Conservation (phyloP, 352 stramenopile species). For the Globisporangium parvum region DNA sequence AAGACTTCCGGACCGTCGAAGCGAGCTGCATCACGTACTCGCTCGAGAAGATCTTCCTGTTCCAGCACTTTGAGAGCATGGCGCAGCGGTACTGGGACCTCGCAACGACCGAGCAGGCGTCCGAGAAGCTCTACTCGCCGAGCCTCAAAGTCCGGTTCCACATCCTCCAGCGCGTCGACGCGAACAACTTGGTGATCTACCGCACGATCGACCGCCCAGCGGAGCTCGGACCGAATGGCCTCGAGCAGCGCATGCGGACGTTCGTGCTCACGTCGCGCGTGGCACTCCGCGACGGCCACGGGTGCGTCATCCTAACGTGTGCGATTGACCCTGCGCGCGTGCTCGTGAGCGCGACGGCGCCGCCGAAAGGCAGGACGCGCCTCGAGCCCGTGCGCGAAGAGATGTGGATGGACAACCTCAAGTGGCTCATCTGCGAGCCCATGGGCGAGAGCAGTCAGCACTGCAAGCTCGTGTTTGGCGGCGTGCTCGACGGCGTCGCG, state of each 20-base stretch:
- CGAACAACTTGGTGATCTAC: slow-evolving; percentile 14
- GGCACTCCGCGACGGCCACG: neutral
- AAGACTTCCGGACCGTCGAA: slow-evolving; percentile 7
- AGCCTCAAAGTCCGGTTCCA: slow-evolving; percentile 13
- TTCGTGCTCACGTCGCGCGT: slow-evolving; percentile 9
- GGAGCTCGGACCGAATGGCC: neutral
- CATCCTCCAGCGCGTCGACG: slow-evolving; percentile 12
- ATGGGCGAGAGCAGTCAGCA: slow-evolving; percentile 9
- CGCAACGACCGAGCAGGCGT: neutral
- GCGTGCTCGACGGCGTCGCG: slow-evolving; percentile 10
- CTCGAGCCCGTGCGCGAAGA: slow-evolving; percentile 11
- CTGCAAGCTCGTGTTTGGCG: slow-evolving; percentile 11
- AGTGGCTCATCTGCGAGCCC: slow-evolving; percentile 13
- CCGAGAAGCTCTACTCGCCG: slow-evolving; percentile 10
- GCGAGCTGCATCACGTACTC: slow-evolving; percentile 7
- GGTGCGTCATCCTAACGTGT: slow-evolving; percentile 7
- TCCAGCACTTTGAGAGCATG: slow-evolving; percentile 1
- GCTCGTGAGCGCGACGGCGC: neutral
- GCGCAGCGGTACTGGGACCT: slow-evolving; percentile 8
- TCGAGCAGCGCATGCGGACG: slow-evolving; percentile 12
- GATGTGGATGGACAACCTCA: slow-evolving; percentile 16
- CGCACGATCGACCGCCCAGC: slow-evolving; percentile 11
- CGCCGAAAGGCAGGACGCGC: neutral
- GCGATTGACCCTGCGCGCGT: slow-evolving; percentile 9
- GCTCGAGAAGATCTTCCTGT: slow-evolving; percentile 14